Evolutionary conservation across 2,329 filamentous ascomycete genomes (phyloP).

Genomic region (Botryotinia convoluta): DNA sequence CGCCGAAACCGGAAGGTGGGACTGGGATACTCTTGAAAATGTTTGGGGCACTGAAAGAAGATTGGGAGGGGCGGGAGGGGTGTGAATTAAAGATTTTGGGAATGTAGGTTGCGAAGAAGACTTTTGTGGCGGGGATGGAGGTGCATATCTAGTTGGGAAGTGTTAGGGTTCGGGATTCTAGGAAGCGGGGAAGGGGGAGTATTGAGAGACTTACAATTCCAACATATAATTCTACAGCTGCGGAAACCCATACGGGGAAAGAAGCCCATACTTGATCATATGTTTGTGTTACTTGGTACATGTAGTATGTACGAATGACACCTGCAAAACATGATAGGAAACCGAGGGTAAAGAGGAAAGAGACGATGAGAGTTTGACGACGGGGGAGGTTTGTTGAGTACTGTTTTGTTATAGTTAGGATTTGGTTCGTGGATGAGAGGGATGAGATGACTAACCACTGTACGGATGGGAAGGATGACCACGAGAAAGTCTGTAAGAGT

Average conservation of each 20-base stretch:
- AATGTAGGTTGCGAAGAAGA: slow-evolving; percentile 43
- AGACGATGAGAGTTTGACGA: slow-evolving; percentile 47
- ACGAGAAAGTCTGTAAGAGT: slow-evolving; percentile 57
- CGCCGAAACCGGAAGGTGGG: neutral
- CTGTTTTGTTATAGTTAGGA: slow-evolving; percentile 37
- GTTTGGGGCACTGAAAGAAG: neutral
- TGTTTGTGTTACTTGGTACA: slow-evolving; percentile 35
- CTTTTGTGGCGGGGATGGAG: slow-evolving; percentile 45
- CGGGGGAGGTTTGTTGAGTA: slow-evolving; percentile 46
- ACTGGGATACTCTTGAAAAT: neutral
- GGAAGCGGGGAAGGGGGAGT: no score
- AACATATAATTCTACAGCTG: slow-evolving; percentile 44
- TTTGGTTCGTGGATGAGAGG: neutral
- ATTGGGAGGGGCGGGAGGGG: neutral
- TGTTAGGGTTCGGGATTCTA: neutral
- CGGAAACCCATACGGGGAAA: slow-evolving; percentile 41
- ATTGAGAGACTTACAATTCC: slow-evolving; percentile 36
- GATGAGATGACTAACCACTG: slow-evolving; percentile 12
- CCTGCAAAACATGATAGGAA: slow-evolving; percentile 46
- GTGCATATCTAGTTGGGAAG: slow-evolving; percentile 41
- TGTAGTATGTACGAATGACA: slow-evolving; percentile 41
- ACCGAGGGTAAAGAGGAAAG: slow-evolving; percentile 50
- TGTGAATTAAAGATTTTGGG: slow-evolving; percentile 27
- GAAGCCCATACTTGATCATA: slow-evolving; percentile 42
- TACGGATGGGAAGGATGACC: slow-evolving; percentile 50